These are phyloP conservation scores for Gonium pectorale DNA, from an alignment of 139 green algal genomes.

Conservation along the genomic window DNA sequence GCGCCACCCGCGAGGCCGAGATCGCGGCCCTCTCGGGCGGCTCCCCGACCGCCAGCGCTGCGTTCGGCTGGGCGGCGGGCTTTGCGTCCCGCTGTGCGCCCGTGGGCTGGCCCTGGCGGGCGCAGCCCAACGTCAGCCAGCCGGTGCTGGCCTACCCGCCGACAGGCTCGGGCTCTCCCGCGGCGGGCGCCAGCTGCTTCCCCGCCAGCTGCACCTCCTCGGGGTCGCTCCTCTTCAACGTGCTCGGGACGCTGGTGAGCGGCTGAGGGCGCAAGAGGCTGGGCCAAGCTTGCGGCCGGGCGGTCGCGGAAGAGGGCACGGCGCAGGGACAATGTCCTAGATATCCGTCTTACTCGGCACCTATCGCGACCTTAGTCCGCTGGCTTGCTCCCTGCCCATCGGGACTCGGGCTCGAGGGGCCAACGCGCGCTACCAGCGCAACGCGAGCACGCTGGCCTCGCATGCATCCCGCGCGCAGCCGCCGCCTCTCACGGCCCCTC, in stretches of 20 bases:
- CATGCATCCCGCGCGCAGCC: too few relatives aligned
- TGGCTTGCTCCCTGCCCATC: too few relatives aligned
- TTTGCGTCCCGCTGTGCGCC: constrained; percentile 1
- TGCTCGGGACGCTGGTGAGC: not conserved
- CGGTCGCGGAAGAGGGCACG: too few relatives aligned
- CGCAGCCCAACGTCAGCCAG: not conserved
- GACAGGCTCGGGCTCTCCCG: not conserved
- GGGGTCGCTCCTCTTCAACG: not conserved
- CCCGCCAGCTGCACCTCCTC: not conserved
- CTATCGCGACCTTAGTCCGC: too few relatives aligned
- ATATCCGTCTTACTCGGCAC: too few relatives aligned
- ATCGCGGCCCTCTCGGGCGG: not conserved
- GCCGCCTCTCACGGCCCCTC: too few relatives aligned
- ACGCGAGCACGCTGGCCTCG: too few relatives aligned
- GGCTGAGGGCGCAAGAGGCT: too few relatives aligned
- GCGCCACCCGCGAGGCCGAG: not conserved
- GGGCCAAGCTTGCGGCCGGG: too few relatives aligned
- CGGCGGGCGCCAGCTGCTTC: not conserved
- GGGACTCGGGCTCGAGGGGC: too few relatives aligned
- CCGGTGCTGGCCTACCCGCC: not conserved
- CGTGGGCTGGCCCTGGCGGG: constrained; percentile 9
- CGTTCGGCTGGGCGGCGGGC: constrained; percentile 10
- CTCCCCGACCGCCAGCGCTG: not conserved
- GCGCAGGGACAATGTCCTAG: too few relatives aligned
- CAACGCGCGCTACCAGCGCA: too few relatives aligned